These are phyloP conservation scores for Dissoconium aciculare DNA, from an alignment of 2,329 filamentous ascomycete species.

Conservation along the genomic window DNA sequence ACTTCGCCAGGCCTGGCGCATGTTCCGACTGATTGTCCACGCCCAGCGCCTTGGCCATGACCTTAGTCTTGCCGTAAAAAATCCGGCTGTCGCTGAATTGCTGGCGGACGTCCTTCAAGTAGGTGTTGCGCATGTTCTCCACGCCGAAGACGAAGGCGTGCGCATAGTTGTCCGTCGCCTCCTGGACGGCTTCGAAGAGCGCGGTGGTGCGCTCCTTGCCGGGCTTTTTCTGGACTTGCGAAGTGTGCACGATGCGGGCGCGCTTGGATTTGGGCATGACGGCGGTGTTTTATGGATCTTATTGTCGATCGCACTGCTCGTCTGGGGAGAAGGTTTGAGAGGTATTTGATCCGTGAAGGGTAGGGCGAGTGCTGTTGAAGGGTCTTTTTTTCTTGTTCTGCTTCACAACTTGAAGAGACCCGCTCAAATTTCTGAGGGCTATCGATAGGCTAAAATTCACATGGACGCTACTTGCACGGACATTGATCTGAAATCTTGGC, in stretches of 20 bases:
- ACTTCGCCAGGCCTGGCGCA: constrained; percentile 58
- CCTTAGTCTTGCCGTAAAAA: constrained; percentile 99
- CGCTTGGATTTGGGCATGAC: constrained; percentile 95
- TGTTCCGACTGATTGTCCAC: constrained; percentile 55
- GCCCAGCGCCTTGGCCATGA: constrained; percentile 92
- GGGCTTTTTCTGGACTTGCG: constrained; percentile 75
- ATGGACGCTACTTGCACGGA: too few relatives aligned
- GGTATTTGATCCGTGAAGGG: too few relatives aligned
- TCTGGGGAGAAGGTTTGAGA: too few relatives aligned
- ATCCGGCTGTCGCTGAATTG: constrained; percentile 76
- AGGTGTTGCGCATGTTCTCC: constrained; percentile 96
- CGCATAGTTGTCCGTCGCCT: constrained; percentile 69
- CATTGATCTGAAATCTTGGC: too few relatives aligned
- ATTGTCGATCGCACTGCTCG: too few relatives aligned
- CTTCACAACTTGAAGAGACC: too few relatives aligned
- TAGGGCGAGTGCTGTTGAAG: too few relatives aligned
- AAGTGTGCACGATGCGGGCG: constrained; percentile 74
- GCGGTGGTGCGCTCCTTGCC: constrained; percentile 76
- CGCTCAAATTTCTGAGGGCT: too few relatives aligned
- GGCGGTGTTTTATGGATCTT: too few relatives aligned
- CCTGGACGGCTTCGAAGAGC: constrained; percentile 77
- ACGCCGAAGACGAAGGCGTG: constrained; percentile 88
- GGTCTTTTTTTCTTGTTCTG: too few relatives aligned
- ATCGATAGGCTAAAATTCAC: too few relatives aligned
- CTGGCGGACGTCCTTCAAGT: constrained; percentile 77